These are phyloP conservation scores for Ophiostoma ips DNA, from an alignment of 2,329 filamentous ascomycete species.

Conservation along the genomic window DNA sequence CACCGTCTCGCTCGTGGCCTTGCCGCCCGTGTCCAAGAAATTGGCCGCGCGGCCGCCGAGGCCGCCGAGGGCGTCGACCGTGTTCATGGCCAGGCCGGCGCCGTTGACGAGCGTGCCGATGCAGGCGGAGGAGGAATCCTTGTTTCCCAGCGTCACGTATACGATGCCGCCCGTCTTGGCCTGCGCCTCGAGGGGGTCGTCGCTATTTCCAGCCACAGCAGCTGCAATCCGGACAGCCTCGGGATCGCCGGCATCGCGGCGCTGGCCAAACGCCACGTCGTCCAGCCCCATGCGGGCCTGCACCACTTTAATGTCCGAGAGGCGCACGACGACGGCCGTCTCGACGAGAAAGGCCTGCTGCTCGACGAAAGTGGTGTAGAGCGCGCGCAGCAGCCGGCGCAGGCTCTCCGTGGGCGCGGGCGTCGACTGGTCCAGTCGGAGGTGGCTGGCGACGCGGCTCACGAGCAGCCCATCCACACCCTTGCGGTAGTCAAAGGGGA, in stretches of 20 bases:
- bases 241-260: constrained; percentile 23
- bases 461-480: constrained; percentile 31
- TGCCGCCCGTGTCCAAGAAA: constrained; percentile 81
- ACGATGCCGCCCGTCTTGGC: constrained; percentile 56
- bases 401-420: constrained; percentile 27
- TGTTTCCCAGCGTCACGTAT: constrained; percentile 48
- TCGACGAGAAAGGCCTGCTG: constrained; percentile 34
- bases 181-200: constrained; percentile 21
- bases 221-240: not conserved
- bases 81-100: constrained; percentile 84
- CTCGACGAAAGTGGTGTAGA: constrained; percentile 36
- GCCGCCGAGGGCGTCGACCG: constrained; percentile 60
- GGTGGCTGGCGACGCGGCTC: constrained; percentile 29
- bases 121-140: constrained; percentile 19
- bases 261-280: constrained; percentile 26
- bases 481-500: constrained; percentile 47
- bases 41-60: constrained; percentile 61
- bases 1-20: constrained; percentile 72
- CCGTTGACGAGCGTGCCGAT: constrained; percentile 82
- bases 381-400: constrained; percentile 31
- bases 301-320: constrained; percentile 18
- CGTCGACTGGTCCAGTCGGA: constrained; percentile 32
- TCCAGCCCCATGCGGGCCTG: constrained; percentile 33
- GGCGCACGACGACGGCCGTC: constrained; percentile 18
- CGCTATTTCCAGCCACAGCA: constrained; percentile 13